Base-by-base conservation (phyloP, 805 yeast genomes). In the Candida silvicultrix region DNA sequence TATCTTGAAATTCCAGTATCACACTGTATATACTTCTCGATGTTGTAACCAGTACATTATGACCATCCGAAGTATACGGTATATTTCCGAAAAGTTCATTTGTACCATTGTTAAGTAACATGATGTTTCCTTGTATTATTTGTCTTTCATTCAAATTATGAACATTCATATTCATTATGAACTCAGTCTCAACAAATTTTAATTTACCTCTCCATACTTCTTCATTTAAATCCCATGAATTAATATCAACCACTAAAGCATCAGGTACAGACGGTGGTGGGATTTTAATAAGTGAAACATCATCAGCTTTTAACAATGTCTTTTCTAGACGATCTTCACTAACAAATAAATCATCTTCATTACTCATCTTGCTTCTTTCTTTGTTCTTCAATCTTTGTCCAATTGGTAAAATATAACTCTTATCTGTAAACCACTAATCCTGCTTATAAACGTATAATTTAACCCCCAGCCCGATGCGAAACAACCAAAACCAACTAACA, bases 1-100 rank as follows among this genome's bases (percentile, higher is more conserved):
- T 51, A 4, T 47, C 58, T 16, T 56, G 56, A 40, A 63, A 60
- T n/a, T 56, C 59, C 28, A 69, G 58, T 8, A 67, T 45, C 6
- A 72, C 56, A 21, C 68, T 68, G 49, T 64, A 73, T 39, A 62
- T 60, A 37, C 67, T 47, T 40, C 41, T 45, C 4, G 56, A 48
- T 6, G 42, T 46, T 7, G 60, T 55, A 20, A 60, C 56, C 29
- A 48, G 56, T 2, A 71, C 57, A 20, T 64, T 69, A 15, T 48
- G 49, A 16, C 65, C 68, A 22, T 50, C 57, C 2, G 54, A 45
- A 23, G 53, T 54, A 46, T 65, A 69, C 5, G 60, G 65, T 2
- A 70, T 67, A 10, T 38, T 45, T 0, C 73, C 75, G 50, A 72
- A 68, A 42, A 64, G 45, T 29, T 56, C 65, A 20, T 63, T 64